phyloP scores from a whole-genome alignment of 495 filamentous ascomycete species.

The Aspergillus baeticus region DNA sequence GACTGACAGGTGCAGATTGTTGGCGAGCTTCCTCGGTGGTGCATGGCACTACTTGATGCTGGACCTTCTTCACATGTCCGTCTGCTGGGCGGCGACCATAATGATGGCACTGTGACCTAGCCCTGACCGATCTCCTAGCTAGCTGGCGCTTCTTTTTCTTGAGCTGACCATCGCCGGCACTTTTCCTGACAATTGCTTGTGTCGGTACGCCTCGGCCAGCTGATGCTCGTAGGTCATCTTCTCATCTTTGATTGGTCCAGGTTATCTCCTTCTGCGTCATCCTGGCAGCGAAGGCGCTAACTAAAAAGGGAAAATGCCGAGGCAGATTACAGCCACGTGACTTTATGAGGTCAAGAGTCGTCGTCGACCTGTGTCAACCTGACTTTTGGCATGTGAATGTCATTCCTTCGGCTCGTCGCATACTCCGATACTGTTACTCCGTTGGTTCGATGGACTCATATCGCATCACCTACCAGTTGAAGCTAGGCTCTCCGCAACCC shows the following conservation, averaged over 20 bases:
- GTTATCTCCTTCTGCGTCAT: conserved; percentile 27
- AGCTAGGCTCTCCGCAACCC: background rate
- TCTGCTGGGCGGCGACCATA: background rate
- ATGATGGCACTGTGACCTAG: background rate
- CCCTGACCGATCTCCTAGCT: background rate
- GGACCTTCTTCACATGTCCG: background rate
- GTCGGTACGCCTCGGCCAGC: conserved; percentile 11
- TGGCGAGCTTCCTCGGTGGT: conserved; percentile 4
- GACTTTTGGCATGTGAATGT: conserved; percentile 15
- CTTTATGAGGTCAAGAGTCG: conserved; percentile 4
- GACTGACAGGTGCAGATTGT: background rate
- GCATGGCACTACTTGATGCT: background rate
- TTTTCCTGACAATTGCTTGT: conserved; percentile 4
- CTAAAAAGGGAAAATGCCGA: conserved; percentile 30
- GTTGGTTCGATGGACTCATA: background rate
- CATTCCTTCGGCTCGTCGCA: background rate
- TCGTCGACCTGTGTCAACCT: background rate
- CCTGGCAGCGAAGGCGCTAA: background rate
- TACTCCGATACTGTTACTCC: too few relatives aligned
- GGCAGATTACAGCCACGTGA: conserved; percentile 17
- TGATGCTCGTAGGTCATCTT: conserved; percentile 4
- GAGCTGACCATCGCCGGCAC: background rate
- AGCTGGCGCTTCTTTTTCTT: background rate
- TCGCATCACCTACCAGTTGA: conserved; percentile 14
- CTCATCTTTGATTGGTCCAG: conserved; percentile 13